phyloP scores from a whole-genome alignment of 2,329 filamentous ascomycete genomes.

The Cladophialophora yegresii region DNA sequence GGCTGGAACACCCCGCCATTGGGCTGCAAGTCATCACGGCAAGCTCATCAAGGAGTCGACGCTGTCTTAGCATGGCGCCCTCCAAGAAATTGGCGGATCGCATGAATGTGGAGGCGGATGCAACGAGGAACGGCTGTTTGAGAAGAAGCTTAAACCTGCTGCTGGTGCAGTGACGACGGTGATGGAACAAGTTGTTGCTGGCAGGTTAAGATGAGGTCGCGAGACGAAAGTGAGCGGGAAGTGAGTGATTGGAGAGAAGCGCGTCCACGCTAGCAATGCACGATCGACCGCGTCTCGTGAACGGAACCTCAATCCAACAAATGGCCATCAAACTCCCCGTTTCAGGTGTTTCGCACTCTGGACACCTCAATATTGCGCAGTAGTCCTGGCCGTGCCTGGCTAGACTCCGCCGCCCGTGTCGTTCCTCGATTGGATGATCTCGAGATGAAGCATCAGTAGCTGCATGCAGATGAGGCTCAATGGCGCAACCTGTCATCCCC shows the following conservation, averaged over 20 bases:
- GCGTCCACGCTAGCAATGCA: conserved; percentile 17
- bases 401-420: background rate
- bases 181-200: conserved; percentile 3
- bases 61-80: conserved; percentile 16
- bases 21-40: conserved; percentile 13
- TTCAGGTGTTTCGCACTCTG: conserved; percentile 1
- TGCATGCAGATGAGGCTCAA: conserved; percentile 5
- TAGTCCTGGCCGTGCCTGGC: background rate
- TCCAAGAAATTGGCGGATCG: conserved; percentile 14
- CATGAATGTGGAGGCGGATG: conserved; percentile 8
- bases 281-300: conserved; percentile 13
- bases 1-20: conserved; percentile 16
- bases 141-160: conserved; percentile 1
- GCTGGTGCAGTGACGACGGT: background rate
- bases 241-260: conserved; percentile 18
- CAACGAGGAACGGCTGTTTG: conserved; percentile 3
- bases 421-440: conserved; percentile 7
- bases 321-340: conserved; percentile 5
- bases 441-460: conserved; percentile 8
- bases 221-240: conserved; percentile 19
- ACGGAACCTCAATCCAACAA: conserved; percentile 10
- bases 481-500: background rate
- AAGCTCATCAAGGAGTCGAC: conserved; percentile 12
- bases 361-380: background rate
- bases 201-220: conserved; percentile 28